A percentile compares a stretch with the other conserved stretches of the same genome.
Evolutionary conservation across 2,329 filamentous ascomycete species (phyloP).

Genomic region (Beauveria pseudobassiana): DNA sequence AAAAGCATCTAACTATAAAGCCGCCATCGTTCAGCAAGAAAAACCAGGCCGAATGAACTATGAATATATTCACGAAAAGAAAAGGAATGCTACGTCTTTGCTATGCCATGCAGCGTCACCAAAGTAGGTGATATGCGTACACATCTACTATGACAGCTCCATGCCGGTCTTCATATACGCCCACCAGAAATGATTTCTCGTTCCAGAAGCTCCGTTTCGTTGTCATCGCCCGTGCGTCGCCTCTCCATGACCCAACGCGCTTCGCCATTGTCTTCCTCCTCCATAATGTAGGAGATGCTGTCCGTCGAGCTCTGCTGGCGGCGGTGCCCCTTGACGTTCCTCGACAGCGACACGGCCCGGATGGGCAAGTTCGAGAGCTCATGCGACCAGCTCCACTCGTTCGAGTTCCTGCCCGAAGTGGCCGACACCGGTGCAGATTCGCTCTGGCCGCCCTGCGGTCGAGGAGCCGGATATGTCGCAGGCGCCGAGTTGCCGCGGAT

Average conservation of each 20-base stretch:
- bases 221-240: constrained; percentile 56
- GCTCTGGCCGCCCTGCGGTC: not conserved
- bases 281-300: constrained; percentile 61
- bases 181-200: constrained; percentile 56
- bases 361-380: not conserved
- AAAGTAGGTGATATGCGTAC: no score
- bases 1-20: not conserved
- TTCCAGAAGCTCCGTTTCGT: constrained; percentile 57
- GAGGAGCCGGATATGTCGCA: not conserved
- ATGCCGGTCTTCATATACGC: constrained; percentile 28
- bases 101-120: no score
- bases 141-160: not conserved
- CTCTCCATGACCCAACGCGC: constrained; percentile 64
- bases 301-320: constrained; percentile 52
- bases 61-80: not conserved
- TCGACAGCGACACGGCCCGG: constrained; percentile 8
- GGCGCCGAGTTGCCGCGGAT: constrained; percentile 10
- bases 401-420: not conserved
- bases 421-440: constrained; percentile 11
- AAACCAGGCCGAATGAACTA: not conserved
- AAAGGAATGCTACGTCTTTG: not conserved
- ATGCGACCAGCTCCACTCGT: constrained; percentile 10
- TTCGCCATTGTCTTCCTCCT: constrained; percentile 52
- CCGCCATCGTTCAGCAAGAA: not conserved
- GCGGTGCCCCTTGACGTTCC: constrained; percentile 30